Evolutionary conservation across 148 eudicot genomes (phyloP).

Genomic region (Silene conica): DNA sequence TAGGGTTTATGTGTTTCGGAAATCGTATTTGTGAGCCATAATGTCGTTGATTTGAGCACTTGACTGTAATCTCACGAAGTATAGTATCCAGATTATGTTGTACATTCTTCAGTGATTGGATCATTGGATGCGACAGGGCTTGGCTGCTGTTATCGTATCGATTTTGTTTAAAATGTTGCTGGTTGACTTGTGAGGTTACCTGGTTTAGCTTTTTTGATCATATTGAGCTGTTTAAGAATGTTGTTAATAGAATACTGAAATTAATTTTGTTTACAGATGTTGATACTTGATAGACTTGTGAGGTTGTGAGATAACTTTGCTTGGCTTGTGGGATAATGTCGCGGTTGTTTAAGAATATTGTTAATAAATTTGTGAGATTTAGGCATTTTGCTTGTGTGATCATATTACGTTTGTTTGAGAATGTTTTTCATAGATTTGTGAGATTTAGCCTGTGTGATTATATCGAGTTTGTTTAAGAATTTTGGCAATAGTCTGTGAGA

Average conservation of each 20-base stretch:
- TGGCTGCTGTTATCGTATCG: not conserved
- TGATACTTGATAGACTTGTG: not conserved
- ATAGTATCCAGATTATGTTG: not conserved
- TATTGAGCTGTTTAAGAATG: not conserved
- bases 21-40: not conserved
- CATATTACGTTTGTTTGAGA: not conserved
- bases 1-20: constrained; percentile 15
- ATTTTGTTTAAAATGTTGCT: not conserved
- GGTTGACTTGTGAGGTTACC: not conserved
- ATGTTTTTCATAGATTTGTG: not conserved
- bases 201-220: not conserved
- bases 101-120: not conserved
- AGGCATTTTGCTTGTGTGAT: not conserved
- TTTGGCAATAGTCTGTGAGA: too few relatives aligned
- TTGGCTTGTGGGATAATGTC: too few relatives aligned
- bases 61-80: not conserved
- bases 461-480: too few relatives aligned
- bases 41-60: constrained; percentile 3
- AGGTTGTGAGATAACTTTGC: not conserved
- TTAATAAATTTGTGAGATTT: not conserved
- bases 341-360: not conserved
- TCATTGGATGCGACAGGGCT: not conserved
- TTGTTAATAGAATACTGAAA: not conserved
- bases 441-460: not conserved
- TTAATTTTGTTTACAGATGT: not conserved